These are phyloP conservation scores for Neurospora sp. DNA, from an alignment of 495 filamentous ascomycete species.

Conservation along the genomic window DNA sequence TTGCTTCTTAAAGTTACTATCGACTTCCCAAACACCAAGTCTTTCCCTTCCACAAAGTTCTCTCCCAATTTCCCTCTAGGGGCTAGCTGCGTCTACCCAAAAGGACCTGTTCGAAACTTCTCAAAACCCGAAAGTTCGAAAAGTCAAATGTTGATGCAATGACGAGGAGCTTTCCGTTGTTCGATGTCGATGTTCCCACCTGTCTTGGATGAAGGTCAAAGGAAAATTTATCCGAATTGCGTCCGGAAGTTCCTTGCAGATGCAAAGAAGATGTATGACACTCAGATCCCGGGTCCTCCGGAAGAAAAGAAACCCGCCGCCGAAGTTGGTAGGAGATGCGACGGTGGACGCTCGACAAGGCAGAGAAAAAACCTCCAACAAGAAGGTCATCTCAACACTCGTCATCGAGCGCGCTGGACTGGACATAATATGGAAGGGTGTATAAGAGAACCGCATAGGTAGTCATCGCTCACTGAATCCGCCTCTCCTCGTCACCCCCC, in stretches of 20 bases:
- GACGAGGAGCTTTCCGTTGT: too few relatives aligned
- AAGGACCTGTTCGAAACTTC: too few relatives aligned
- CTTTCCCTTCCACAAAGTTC: too few relatives aligned
- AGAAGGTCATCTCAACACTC: background rate
- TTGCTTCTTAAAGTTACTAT: too few relatives aligned
- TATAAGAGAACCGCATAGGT: background rate
- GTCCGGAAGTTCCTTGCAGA: background rate
- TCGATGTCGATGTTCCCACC: background rate
- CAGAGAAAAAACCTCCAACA: background rate
- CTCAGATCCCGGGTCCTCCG: background rate
- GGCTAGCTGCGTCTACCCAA: too few relatives aligned
- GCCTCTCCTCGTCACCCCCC: conserved; percentile 21
- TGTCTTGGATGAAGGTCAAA: background rate
- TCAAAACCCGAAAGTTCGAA: too few relatives aligned
- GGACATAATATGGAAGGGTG: background rate
- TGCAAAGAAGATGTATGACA: background rate
- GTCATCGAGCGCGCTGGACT: background rate
- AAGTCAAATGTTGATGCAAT: too few relatives aligned
- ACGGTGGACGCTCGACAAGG: background rate
- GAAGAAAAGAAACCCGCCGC: background rate
- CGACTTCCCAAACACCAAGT: too few relatives aligned
- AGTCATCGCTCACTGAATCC: conserved; percentile 19
- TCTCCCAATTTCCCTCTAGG: too few relatives aligned
- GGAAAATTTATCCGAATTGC: background rate
- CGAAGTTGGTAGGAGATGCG: background rate